A percentile compares a stretch with the other conserved stretches of the same genome.
phyloP scores from a whole-genome alignment of 331 rosid genomes.

The Telfairia occidentalis region DNA sequence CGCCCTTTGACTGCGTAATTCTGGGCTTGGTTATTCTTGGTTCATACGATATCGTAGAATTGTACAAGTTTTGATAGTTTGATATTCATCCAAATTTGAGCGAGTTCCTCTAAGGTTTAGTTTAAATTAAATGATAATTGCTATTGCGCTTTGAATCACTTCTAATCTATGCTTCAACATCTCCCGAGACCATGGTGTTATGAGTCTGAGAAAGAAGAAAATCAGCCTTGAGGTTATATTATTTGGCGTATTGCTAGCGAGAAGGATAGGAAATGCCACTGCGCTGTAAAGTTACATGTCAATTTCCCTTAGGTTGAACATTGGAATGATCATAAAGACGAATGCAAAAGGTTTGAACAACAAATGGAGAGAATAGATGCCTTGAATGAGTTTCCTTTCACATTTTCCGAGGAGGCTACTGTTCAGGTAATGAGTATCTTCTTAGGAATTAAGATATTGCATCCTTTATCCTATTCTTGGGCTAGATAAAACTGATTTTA shows the following conservation, averaged over 20 bases:
- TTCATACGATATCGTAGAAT: neutral
- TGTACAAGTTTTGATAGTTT: neutral
- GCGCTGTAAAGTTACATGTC: neutral
- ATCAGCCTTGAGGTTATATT: neutral
- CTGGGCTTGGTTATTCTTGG: neutral
- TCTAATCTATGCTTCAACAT: neutral
- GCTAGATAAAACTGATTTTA: slow-evolving; percentile 1
- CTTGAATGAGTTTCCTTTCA: slow-evolving; percentile 68
- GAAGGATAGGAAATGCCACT: neutral
- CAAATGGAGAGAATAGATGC: slow-evolving; percentile 51
- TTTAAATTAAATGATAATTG: neutral
- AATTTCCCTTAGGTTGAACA: slow-evolving; percentile 41
- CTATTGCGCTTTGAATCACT: neutral
- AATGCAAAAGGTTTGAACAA: slow-evolving; percentile 65
- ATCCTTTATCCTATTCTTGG: neutral
- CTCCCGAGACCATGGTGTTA: neutral
- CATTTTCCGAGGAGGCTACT: slow-evolving; percentile 57
- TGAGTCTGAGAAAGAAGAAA: neutral
- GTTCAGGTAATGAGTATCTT: slow-evolving; percentile 31
- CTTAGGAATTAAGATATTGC: neutral
- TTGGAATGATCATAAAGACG: slow-evolving; percentile 69
- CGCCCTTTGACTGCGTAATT: neutral
- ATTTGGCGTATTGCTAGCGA: neutral
- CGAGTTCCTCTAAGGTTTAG: neutral
- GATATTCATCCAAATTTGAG: neutral